Base-by-base conservation (phyloP, 208 protist species). In the Wallacemonas sp. region DNA sequence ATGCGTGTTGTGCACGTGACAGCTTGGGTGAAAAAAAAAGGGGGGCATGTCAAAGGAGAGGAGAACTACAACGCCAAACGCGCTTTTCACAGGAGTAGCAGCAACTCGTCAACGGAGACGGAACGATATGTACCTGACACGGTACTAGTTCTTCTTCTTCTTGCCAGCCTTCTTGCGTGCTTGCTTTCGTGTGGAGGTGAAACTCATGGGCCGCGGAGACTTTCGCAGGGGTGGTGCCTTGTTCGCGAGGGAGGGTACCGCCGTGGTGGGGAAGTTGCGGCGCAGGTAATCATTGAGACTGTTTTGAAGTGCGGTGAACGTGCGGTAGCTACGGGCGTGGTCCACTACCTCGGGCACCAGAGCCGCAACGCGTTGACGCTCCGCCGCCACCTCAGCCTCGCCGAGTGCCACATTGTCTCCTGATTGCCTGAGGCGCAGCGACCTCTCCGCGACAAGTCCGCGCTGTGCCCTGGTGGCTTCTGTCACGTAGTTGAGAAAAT, bases 401-500 rank as follows among this genome's bases (percentile, higher is more conserved):
- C 80, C 81, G 44, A 54, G 63, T 6, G 31, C n/a, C n/a, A n/a
- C n/a, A n/a, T n/a, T n/a, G n/a, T n/a, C n/a, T n/a, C n/a, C n/a
- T n/a, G n/a, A 68, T 36, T 79, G 82, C 65, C 85, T 82, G 30
- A 90, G 38, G 8, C 75, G 65, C 49, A 89, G 66, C 1, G 86
- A 90, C 19, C 87, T 85, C 36, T 90, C 80, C 17, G 79, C 74
- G 64, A 94, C 79, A 24, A 68, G 49, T n/a, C 70, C 79, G 28
- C 88, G 87, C 64, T 94, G 88, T 26, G 64, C 60, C 27, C 73
- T 68, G 2, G 90, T 91, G 17, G 90, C 87, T 44, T 94, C 88
- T n/a, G 83, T 87, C 28, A 96, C 84, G 68, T 94, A 93, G 72
- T 93, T 88, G n/a, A 94, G 60, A 49, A 96, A 93, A 17, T 61